phyloP scores from a whole-genome alignment of 2,329 filamentous ascomycete genomes.

The Geosmithia flava region DNA sequence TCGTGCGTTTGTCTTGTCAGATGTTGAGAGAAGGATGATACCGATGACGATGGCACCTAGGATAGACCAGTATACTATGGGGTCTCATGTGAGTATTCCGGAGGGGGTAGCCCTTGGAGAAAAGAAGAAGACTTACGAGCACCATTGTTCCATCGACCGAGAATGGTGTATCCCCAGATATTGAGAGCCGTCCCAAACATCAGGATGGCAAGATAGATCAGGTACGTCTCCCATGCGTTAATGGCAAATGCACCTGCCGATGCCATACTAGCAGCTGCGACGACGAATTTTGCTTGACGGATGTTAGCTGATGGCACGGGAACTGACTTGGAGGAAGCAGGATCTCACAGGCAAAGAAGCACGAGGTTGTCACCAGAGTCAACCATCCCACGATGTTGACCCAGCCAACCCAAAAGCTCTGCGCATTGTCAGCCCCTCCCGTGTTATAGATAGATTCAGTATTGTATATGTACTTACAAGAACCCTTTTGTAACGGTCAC shows the following conservation, averaged over 20 bases:
- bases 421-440: background rate
- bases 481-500: slow-evolving; percentile 21
- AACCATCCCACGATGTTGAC: slow-evolving; percentile 33
- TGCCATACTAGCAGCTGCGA: background rate
- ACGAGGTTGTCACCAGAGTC: slow-evolving; percentile 27
- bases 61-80: slow-evolving; percentile 28
- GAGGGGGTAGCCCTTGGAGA: too few relatives aligned
- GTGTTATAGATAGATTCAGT: too few relatives aligned
- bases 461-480: slow-evolving; percentile 15
- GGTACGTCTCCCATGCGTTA: slow-evolving; percentile 55
- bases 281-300: slow-evolving; percentile 13
- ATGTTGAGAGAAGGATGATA: slow-evolving; percentile 26
- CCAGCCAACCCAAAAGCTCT: slow-evolving; percentile 32
- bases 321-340: rapidly evolving
- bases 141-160: background rate
- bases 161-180: slow-evolving; percentile 38
- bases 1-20: slow-evolving; percentile 16
- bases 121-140: slow-evolving; percentile 30
- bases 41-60: slow-evolving; percentile 28
- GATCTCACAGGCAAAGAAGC: slow-evolving; percentile 24
- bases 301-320: slow-evolving; percentile 39
- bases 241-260: background rate
- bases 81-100: slow-evolving; percentile 36
- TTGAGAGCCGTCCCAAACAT: slow-evolving; percentile 51
- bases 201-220: slow-evolving; percentile 57